Conservation (phyloP, 257 asterid genomes). For the Linderniella brevidens region DNA sequence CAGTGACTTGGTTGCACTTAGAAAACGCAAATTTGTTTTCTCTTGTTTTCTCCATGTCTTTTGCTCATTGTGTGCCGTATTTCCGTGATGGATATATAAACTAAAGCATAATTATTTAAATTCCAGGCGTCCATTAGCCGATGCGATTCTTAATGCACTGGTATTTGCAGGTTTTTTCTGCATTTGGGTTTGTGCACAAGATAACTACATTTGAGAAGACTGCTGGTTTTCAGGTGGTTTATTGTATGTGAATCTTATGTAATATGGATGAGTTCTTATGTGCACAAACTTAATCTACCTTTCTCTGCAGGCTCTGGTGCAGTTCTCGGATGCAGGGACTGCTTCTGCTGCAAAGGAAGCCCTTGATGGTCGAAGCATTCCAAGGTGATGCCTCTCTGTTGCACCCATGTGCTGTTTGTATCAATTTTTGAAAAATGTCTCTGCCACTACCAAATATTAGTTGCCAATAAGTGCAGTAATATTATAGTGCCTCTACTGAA, state of each 20-base stretch:
- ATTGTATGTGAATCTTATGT: neutral
- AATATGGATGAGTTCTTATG: neutral
- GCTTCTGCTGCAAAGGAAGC: conserved; percentile 65
- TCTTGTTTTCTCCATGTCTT: too few species aligned
- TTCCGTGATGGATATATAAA: neutral
- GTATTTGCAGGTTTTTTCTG: conserved; percentile 47
- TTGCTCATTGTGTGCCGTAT: neutral
- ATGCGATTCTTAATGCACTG: conserved; percentile 4
- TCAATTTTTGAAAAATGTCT: neutral
- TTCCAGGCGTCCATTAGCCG: neutral
- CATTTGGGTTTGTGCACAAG: conserved; percentile 67
- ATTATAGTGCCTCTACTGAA: too few species aligned
- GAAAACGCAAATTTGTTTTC: too few species aligned
- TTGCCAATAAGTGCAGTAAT: too few species aligned
- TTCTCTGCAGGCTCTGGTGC: conserved; percentile 46
- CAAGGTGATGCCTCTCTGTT: conserved; percentile 47
- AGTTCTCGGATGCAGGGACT: conserved; percentile 53
- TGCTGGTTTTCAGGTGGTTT: conserved; percentile 64
- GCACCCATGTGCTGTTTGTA: conserved; percentile 19
- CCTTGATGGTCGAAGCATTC: conserved; percentile 74
- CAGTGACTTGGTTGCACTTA: too few species aligned
- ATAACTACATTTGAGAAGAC: conserved; percentile 75
- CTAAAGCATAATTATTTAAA: neutral
- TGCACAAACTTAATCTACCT: neutral
- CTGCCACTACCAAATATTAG: too few species aligned